phyloP scores from a whole-genome alignment of 73 alveolate genomes.

The Paramecium bursaria region DNA sequence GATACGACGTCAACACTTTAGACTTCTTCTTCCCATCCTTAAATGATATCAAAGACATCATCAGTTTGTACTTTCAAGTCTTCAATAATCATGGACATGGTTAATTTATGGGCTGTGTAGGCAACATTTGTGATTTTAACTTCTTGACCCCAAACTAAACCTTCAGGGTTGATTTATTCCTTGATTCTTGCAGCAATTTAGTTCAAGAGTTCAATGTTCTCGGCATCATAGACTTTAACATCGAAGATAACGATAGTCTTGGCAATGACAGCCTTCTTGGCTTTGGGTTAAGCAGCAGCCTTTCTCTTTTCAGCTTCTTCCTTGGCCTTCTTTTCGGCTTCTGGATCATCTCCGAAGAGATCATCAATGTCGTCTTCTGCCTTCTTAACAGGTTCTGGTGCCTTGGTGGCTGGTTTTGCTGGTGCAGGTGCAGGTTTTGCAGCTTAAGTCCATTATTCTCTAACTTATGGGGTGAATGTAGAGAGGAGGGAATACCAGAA shows the following conservation, averaged over 20 bases:
- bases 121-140: slow-evolving; percentile 59
- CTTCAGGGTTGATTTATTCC: slow-evolving; percentile 65
- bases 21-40: slow-evolving; percentile 71
- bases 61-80: slow-evolving; percentile 65
- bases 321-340: slow-evolving; percentile 66
- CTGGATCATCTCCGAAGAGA: slow-evolving; percentile 67
- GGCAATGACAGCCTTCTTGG: slow-evolving; percentile 63
- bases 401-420: slow-evolving; percentile 27
- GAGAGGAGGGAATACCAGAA: slow-evolving; percentile 53
- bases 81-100: slow-evolving; percentile 66
- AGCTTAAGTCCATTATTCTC: slow-evolving; percentile 56
- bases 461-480: slow-evolving; percentile 57
- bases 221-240: slow-evolving; percentile 65
- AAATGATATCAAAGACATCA: slow-evolving; percentile 61
- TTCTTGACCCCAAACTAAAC: slow-evolving; percentile 70
- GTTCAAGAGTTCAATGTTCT: slow-evolving; percentile 16
- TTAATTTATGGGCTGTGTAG: slow-evolving; percentile 56
- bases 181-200: slow-evolving; percentile 48
- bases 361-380: slow-evolving; percentile 66
- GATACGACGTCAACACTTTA: slow-evolving; percentile 65
- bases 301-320: slow-evolving; percentile 65
- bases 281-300: slow-evolving; percentile 66
- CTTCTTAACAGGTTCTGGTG: not conserved
- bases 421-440: not conserved
- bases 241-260: slow-evolving; percentile 72